These are phyloP conservation scores for Aspergillus niger DNA, from an alignment of 2,329 filamentous ascomycete genomes.

Conservation along the genomic window DNA sequence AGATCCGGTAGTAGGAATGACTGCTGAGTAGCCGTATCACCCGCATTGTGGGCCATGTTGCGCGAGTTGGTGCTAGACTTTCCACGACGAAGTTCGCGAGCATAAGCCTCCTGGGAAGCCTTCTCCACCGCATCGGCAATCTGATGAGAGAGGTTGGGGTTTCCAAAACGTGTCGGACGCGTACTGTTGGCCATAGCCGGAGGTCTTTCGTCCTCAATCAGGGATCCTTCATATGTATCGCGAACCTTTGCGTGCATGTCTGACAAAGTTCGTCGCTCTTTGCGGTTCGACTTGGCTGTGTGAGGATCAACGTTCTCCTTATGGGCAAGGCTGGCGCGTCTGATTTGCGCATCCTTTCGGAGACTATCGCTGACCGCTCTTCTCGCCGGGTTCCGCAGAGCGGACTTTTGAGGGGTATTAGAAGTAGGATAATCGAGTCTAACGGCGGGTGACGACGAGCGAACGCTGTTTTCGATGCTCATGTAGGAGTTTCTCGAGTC, in stretches of 20 bases:
- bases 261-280: slow-evolving; percentile 52
- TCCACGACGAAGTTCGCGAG: slow-evolving; percentile 33
- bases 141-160: slow-evolving; percentile 45
- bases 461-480: slow-evolving; percentile 49
- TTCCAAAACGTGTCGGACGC: slow-evolving; percentile 59
- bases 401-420: slow-evolving; percentile 39
- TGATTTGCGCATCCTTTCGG: slow-evolving; percentile 45
- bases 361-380: slow-evolving; percentile 40
- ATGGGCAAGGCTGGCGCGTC: slow-evolving; percentile 42
- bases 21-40: slow-evolving; percentile 56
- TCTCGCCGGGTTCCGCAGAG: slow-evolving; percentile 31
- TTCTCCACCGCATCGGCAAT: slow-evolving; percentile 42
- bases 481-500: slow-evolving; percentile 55
- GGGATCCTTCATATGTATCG: slow-evolving; percentile 55
- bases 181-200: slow-evolving; percentile 45
- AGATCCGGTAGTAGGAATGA: slow-evolving; percentile 65
- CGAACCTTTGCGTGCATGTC: slow-evolving; percentile 58
- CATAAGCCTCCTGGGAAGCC: slow-evolving; percentile 40
- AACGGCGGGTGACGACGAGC: slow-evolving; percentile 44
- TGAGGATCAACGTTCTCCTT: slow-evolving; percentile 45
- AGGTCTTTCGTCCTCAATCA: slow-evolving; percentile 54
- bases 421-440: slow-evolving; percentile 40
- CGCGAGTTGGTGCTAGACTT: slow-evolving; percentile 27
- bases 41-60: slow-evolving; percentile 30
- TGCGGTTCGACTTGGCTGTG: slow-evolving; percentile 38